A percentile compares a stretch with the other conserved stretches of the same genome.
Conservation (phyloP, 805 yeast species). For the Wickerhamomyces alni region DNA sequence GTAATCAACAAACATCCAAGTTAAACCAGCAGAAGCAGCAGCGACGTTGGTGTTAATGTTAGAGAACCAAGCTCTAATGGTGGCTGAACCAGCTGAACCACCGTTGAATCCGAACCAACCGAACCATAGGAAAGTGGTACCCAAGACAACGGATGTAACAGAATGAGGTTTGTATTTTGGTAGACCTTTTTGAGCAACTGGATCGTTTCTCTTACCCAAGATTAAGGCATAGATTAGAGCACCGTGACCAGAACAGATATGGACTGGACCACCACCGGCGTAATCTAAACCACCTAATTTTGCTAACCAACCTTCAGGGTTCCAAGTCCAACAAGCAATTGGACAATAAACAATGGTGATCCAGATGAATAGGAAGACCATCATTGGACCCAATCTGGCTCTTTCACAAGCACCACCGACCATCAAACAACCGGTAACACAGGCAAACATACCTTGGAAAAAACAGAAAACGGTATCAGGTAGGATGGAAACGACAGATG, state of each 20-base stretch:
- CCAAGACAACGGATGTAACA: constrained; percentile 83
- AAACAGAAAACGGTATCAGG: constrained; percentile 89
- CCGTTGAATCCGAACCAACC: constrained; percentile 99
- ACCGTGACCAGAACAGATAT: constrained; percentile 89
- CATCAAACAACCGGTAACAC: constrained; percentile 88
- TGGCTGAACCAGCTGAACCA: constrained; percentile 92
- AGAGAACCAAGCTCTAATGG: constrained; percentile 93
- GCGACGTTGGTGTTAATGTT: constrained; percentile 90
- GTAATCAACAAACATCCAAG: constrained; percentile 92
- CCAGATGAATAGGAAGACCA: constrained; percentile 92
- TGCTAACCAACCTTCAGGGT: constrained; percentile 84
- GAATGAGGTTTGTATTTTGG: constrained; percentile 95
- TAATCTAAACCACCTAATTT: constrained; percentile 84
- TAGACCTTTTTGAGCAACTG: constrained; percentile 56
- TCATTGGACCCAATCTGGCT: constrained; percentile 93
- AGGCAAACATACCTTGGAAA: constrained; percentile 96
- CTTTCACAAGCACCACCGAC: constrained; percentile 98
- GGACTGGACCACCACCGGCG: constrained; percentile 99
- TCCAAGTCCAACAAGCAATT: constrained; percentile 97
- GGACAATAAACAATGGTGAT: constrained; percentile 95
- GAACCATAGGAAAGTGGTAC: constrained; percentile 93
- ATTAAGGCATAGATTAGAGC: constrained; percentile 90
- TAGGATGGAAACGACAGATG: constrained; percentile 56
- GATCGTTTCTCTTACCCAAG: constrained; percentile 90
- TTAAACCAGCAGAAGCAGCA: constrained; percentile 86